These are phyloP conservation scores for Trichoderma simmonsii DNA, from an alignment of 2,329 filamentous ascomycete species.

Conservation along the genomic window DNA sequence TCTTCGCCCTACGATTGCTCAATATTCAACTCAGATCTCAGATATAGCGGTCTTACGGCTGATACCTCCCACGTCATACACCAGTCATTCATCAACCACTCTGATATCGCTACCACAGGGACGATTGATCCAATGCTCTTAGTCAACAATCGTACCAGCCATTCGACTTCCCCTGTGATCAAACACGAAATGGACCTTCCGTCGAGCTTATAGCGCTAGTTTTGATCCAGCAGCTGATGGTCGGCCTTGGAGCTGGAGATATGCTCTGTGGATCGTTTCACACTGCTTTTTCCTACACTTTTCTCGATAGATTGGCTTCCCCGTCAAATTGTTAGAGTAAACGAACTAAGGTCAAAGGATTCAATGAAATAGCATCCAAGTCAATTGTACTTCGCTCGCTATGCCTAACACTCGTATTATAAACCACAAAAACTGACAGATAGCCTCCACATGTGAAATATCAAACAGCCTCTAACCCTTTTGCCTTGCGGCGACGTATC, in stretches of 20 bases:
- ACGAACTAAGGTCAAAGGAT: neutral
- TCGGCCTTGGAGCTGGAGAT: too few relatives aligned
- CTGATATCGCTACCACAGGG: neutral
- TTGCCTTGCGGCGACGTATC: constrained; percentile 14
- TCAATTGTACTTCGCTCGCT: neutral
- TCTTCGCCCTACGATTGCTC: neutral
- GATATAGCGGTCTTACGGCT: neutral
- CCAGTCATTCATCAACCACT: neutral
- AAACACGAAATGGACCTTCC: neutral
- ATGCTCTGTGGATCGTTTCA: neutral
- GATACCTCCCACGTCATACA: neutral
- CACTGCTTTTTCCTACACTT: neutral
- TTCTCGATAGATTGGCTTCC: neutral
- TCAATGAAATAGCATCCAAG: neutral
- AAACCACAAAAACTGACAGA: neutral
- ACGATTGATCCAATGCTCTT: constrained; percentile 15
- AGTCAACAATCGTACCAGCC: neutral
- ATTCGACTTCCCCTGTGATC: neutral
- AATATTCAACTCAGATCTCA: neutral
- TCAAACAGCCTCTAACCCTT: neutral
- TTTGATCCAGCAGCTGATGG: too few relatives aligned
- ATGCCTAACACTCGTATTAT: neutral
- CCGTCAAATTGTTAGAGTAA: neutral
- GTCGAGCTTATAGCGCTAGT: neutral
- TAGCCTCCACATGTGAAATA: neutral